Evolutionary conservation across 1,284 basidiomycete genomes (phyloP).

Genomic region (Malassezia brasiliensis): DNA sequence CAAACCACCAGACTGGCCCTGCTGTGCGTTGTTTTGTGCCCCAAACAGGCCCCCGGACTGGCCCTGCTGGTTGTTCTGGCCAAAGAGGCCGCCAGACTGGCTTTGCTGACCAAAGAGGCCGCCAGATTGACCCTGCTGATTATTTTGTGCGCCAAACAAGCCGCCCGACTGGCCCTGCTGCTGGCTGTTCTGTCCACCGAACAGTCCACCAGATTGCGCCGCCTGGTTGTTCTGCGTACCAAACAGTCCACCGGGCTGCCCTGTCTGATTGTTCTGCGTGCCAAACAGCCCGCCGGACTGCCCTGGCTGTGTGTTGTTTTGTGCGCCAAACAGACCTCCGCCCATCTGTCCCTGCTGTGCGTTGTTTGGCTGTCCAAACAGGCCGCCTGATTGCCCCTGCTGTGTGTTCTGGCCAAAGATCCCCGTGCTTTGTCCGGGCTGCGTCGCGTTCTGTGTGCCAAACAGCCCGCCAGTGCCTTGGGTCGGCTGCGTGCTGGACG

Average conservation of each 20-base stretch:
- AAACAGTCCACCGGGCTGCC: background rate
- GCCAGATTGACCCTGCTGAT: too few species aligned
- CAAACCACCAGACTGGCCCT: background rate
- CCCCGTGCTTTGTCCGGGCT: background rate
- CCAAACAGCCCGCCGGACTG: background rate
- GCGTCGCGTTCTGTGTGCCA: background rate
- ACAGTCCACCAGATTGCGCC: background rate
- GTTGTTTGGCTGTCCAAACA: background rate
- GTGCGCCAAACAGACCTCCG: constrained; percentile 11
- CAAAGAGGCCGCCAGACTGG: background rate
- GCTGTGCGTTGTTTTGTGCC: background rate
- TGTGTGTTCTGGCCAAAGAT: background rate
- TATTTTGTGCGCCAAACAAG: background rate
- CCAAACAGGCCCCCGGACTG: background rate
- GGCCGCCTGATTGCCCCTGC: constrained; percentile 3
- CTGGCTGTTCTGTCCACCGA: background rate
- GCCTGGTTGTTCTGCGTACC: background rate
- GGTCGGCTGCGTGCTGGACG: background rate
- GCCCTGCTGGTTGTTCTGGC: background rate
- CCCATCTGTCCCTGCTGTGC: background rate
- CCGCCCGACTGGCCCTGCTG: background rate
- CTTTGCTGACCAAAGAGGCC: constrained; percentile 7
- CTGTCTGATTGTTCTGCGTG: background rate
- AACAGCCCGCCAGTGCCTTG: background rate
- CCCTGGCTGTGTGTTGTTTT: background rate